Evolutionary conservation across 768 basidiomycete genomes (phyloP), one percentile per base, ranked within the genome.

Genomic region (Sporobolomyces phaffii): DNA sequence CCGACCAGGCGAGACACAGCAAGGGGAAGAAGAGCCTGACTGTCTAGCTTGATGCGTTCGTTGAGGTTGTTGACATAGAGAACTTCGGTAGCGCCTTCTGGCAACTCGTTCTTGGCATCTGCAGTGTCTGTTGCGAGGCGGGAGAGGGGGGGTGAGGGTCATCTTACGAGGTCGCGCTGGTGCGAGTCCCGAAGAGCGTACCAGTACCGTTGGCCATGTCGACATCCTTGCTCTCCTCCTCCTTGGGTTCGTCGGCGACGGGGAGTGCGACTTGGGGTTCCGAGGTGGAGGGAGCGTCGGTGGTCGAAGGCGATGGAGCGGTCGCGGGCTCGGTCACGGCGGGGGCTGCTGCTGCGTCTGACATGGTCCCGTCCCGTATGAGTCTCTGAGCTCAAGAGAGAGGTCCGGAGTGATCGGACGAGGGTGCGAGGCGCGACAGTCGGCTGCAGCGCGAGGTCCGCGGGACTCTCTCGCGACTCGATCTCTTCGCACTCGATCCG

Each of bases 31-130:
- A 26, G 41, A 43, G n/a, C 73, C 78, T 66, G 14, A 79, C 79
- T 75, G 49, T 73, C 70, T 47, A 79, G 57, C 53, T 75, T 69
- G 33, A 80, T 78, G 52, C 77, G 77, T 73, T 81, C 80, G 72
- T 81, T 80, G 65, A 81, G 70, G 73, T 81, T 81, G 74, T 80
- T 77, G 34, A 81, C 60, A 69, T 81, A 81, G 60, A 81, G 28
- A 13, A 72, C 70, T 34, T 67, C 62, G 18, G 33, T 44, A 2
- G 68, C 63, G 26, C 62, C 60, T 18, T 48, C 52, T 31, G 68
- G 57, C 7, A 69, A 58, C 15, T 60, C 45, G 1, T 43, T 50
- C 10, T 24, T 56, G 38, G 38, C 26, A 7, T 56, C 54, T 15
- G 38, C 15, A 20, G 11, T 2, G 10, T 24, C 36, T 24, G n/a